Evolutionary conservation across 1,284 basidiomycete genomes (phyloP), one percentile per base, ranked within the genome.

Genomic region (Coniferiporia weirii): DNA sequence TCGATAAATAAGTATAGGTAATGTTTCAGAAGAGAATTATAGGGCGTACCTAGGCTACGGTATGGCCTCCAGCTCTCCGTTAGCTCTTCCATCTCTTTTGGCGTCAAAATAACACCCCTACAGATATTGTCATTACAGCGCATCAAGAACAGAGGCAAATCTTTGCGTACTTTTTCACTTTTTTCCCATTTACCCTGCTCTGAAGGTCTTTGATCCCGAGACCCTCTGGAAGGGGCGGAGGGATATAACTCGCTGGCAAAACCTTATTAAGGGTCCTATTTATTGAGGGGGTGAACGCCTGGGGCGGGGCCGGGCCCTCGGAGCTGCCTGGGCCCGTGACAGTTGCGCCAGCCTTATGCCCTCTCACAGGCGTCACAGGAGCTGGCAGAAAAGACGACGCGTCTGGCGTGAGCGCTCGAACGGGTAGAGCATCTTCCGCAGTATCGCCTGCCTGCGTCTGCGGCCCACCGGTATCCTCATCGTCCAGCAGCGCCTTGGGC

Each of bases 61-160:
- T 91, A 95, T 1, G 93, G 93, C 66, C 76, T 79, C 92, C 92
- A 95, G 15, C 73, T 68, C 51, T 82, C 80, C 1, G 91, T 91
- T 57, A 95, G 73, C 27, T 79, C 81, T 64, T 88, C 83, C 91
- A 95, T 94, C 73, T 95, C 91, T 36, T 78, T 74, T 2, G 91
- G 90, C 0, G 89, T 88, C 60, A 95, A 75, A 63, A 93, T 80
- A 1, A 83, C 84, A 32, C 89, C 89, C 67, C 90, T 93, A 65
- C 61, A 64, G 38, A 15, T 40, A 27, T 15, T 9, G 15, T 2
- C 38, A 52, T 36, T 10, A 13, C n/a, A 40, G 36, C 22, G 22
- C 36, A 43, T 43, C 34, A 32, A 12, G 19, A 49, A 56, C 38
- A 34, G 17, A 40, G 43, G 15, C 15, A 48, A 48, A 22, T 50